Evolutionary conservation across 371 early-diverging fungal species (phyloP).

Genomic region (Syncephalis fuscata): DNA sequence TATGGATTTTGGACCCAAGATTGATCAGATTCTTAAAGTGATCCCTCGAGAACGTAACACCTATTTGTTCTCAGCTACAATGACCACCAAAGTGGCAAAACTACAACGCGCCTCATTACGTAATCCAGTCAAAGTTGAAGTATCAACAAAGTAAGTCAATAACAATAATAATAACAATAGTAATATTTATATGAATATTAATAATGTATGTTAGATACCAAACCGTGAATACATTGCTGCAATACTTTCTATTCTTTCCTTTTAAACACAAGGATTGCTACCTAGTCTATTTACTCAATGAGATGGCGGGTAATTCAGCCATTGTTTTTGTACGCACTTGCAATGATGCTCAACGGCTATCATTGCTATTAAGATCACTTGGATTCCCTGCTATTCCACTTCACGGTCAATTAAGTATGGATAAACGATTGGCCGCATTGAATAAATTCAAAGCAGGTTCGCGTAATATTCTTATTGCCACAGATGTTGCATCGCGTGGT

Average conservation of each 20-base stretch:
- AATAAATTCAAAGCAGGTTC: slow-evolving; percentile 82
- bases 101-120: slow-evolving; percentile 84
- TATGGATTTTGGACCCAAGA: slow-evolving; percentile 93
- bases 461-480: slow-evolving; percentile 83
- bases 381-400: slow-evolving; percentile 88
- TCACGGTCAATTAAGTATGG: slow-evolving; percentile 87
- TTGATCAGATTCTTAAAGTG: slow-evolving; percentile 86
- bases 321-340: slow-evolving; percentile 88
- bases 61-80: slow-evolving; percentile 93
- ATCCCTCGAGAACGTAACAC: slow-evolving; percentile 87
- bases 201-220: slow-evolving; percentile 42
- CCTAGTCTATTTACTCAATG: slow-evolving; percentile 81
- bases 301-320: slow-evolving; percentile 75
- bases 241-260: slow-evolving; percentile 93
- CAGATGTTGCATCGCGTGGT: slow-evolving; percentile 91
- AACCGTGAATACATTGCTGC: slow-evolving; percentile 78
- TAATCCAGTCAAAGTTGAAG: slow-evolving; percentile 85
- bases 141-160: slow-evolving; percentile 49
- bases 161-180: slow-evolving; percentile 5
- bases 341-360: slow-evolving; percentile 65
- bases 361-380: slow-evolving; percentile 70
- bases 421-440: slow-evolving; percentile 78
- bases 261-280: slow-evolving; percentile 90
- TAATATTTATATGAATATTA: slow-evolving; percentile 11
- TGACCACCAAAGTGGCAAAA: slow-evolving; percentile 91